Evolutionary conservation across 257 asterid genomes (phyloP).

Genomic region (Plantago major): DNA sequence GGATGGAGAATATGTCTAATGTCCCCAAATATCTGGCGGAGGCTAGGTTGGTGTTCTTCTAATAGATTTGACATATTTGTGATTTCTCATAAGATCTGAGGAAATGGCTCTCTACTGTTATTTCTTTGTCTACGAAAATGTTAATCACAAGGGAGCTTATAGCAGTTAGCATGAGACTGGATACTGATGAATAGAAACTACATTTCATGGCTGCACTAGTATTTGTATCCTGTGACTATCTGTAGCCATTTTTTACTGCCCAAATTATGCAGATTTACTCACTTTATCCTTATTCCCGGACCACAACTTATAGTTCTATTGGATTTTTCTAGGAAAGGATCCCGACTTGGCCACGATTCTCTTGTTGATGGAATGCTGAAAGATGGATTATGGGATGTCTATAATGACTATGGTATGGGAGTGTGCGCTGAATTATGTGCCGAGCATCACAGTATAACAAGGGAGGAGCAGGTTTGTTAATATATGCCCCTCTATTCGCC

Average conservation of each 20-base stretch:
- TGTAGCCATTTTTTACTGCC: background rate
- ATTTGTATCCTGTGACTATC: background rate
- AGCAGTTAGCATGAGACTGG: background rate
- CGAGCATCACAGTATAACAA: conserved; percentile 66
- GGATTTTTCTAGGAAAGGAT: conserved; percentile 73
- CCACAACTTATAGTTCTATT: background rate
- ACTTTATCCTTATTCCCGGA: background rate
- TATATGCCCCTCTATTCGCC: background rate
- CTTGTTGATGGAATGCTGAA: conserved; percentile 98
- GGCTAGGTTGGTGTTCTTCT: conserved; percentile 64
- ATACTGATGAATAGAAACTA: background rate
- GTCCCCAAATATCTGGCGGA: conserved; percentile 91
- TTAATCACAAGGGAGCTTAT: background rate
- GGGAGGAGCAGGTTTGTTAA: conserved; percentile 86
- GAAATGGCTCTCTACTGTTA: background rate
- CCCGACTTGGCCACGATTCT: conserved; percentile 95
- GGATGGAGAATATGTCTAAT: conserved; percentile 99
- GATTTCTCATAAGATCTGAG: background rate
- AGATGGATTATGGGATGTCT: conserved; percentile 98
- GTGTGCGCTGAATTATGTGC: conserved; percentile 97
- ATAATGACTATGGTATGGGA: conserved; percentile 91
- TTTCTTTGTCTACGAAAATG: background rate
- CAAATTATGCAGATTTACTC: background rate
- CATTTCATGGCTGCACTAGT: background rate
- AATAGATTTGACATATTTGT: conserved; percentile 3